Percentiles rank a stretch among this genome's conserved stretches.
Evolutionary conservation across 1,139 yeast species (phyloP).

Genomic region (Candida labiduridarum): DNA sequence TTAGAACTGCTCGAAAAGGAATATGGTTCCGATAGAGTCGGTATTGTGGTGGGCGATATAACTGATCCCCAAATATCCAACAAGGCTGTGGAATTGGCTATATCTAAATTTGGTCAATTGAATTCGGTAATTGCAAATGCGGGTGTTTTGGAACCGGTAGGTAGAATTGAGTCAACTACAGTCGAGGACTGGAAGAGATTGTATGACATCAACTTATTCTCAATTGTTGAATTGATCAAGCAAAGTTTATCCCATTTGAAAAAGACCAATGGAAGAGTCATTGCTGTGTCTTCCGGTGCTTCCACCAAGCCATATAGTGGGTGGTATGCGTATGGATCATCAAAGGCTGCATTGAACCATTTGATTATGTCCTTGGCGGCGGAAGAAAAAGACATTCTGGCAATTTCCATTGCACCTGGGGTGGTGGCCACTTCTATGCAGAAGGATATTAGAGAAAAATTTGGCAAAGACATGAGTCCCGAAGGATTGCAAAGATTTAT

Average conservation of each 20-base stretch:
- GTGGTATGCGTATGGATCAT: slow-evolving; percentile 89
- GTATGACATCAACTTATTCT: slow-evolving; percentile 78
- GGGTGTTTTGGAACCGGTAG: slow-evolving; percentile 83
- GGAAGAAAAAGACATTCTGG: slow-evolving; percentile 62
- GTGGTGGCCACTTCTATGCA: slow-evolving; percentile 93
- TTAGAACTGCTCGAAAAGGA: slow-evolving; percentile 44
- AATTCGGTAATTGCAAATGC: slow-evolving; percentile 84
- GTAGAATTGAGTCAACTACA: slow-evolving; percentile 51
- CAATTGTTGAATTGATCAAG: slow-evolving; percentile 66
- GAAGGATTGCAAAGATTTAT: slow-evolving; percentile 60
- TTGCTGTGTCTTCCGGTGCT: slow-evolving; percentile 89
- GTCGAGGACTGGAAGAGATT: slow-evolving; percentile 61
- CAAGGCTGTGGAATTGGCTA: slow-evolving; percentile 50
- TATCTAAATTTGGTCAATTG: slow-evolving; percentile 57
- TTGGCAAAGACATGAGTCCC: slow-evolving; percentile 58
- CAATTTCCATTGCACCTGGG: slow-evolving; percentile 87
- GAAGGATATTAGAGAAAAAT: slow-evolving; percentile 62
- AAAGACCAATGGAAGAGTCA: slow-evolving; percentile 57
- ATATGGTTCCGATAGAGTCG: slow-evolving; percentile 54
- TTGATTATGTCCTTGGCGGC: slow-evolving; percentile 64
- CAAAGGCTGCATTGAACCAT: slow-evolving; percentile 88
- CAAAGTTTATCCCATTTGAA: slow-evolving; percentile 62
- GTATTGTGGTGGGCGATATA: slow-evolving; percentile 69
- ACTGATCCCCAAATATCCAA: slow-evolving; percentile 39
- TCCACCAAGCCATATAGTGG: slow-evolving; percentile 60